Evolutionary conservation across 2,329 filamentous ascomycete genomes (phyloP), one percentile per base, ranked within the genome.

Genomic region (Pseudocercospora macadamiae): DNA sequence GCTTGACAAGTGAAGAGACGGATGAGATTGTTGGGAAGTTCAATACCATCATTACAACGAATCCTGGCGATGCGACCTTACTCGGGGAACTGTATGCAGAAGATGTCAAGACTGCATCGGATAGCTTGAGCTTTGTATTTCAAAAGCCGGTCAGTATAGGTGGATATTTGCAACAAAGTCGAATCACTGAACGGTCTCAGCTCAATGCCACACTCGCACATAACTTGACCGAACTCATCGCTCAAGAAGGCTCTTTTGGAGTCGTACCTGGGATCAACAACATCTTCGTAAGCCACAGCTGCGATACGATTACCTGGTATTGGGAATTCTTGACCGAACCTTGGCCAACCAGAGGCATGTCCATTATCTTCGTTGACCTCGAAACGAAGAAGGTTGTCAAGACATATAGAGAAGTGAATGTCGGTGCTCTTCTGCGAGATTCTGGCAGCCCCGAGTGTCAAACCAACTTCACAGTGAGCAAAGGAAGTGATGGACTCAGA

Each of bases 261-360:
- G 26, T 57, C 6, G 57, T 60, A 1, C 53, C 34, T 14, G 37
- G 34, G 12, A 53, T 65, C 32, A 59, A 48, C 21, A 63, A 63
- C 14, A 56, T 65, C 51, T 65, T 62, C 52, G 47, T 59, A 9
- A 45, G 56, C 4, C 51, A 64, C 36, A 64, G 51, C 45, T 65
- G 63, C 19, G 63, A 64, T 34, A 62, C 55, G 8, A 64, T 64
- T n/a, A 64, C 63, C n/a, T 65, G 61, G 61, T 65, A 64, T 25
- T 65, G 60, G 56, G 61, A 65, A 23, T 61, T 65, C 34, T 52
- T 34, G 1, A 65, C 61, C 12, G 56, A 36, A 23, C 63, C 61
- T 10, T 51, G 59, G 23, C 59, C 63, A 25, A 64, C 54, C 6
- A 53, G 63, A 51, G 63, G 63, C 14, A 65, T 65, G 16, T 57